These are phyloP conservation scores for Penicillium sp. DNA, from an alignment of 2,329 filamentous ascomycete genomes.

Conservation along the genomic window DNA sequence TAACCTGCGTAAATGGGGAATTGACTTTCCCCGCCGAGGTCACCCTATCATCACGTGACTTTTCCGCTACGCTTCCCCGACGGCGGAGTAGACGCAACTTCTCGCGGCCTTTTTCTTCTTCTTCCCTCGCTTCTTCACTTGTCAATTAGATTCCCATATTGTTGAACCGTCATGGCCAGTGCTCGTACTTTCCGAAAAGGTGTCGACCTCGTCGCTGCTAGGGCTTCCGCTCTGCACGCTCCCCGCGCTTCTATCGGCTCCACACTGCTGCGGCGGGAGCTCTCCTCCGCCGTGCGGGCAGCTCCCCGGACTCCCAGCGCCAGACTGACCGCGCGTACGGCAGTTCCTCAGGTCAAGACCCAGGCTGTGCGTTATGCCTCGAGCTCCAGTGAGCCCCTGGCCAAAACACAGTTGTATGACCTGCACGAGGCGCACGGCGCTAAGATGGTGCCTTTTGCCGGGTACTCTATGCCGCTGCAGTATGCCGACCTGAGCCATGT, in stretches of 20 bases:
- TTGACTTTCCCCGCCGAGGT: conserved; percentile 11
- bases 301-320: conserved; percentile 15
- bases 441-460: conserved; percentile 96
- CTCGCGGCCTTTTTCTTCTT: conserved; percentile 10
- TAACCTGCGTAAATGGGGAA: not conserved
- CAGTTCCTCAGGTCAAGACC: conserved; percentile 12
- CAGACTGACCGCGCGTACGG: conserved; percentile 12
- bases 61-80: conserved; percentile 31
- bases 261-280: conserved; percentile 27
- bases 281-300: conserved; percentile 29
- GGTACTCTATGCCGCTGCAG: conserved; percentile 88
- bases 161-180: conserved; percentile 29
- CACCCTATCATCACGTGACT: conserved; percentile 41
- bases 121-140: conserved; percentile 13
- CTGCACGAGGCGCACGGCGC: conserved; percentile 74
- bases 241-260: conserved; percentile 34
- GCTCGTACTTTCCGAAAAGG: conserved; percentile 31
- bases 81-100: conserved; percentile 13
- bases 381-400: conserved; percentile 28
- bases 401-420: conserved; percentile 70
- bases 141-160: conserved; percentile 16
- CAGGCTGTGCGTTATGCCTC: conserved; percentile 34
- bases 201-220: conserved; percentile 29
- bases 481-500: conserved; percentile 74
- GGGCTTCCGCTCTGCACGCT: conserved; percentile 24